Percentiles rank a stretch among this genome's conserved stretches.
These are phyloP conservation scores for Camellia sinensis DNA, from an alignment of 148 eudicot genomes.

Conservation along the genomic window DNA sequence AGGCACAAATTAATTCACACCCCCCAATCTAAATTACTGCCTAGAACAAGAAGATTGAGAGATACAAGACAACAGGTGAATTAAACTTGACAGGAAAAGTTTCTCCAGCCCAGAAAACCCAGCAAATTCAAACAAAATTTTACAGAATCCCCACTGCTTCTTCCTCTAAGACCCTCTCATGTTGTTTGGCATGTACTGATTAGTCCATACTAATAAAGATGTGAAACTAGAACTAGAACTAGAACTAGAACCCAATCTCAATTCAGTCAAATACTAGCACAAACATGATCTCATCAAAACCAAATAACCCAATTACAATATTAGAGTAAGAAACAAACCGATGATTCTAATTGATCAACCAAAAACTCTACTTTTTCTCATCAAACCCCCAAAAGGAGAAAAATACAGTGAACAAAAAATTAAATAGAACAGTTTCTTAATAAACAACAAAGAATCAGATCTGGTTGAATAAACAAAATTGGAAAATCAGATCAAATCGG, in stretches of 20 bases:
- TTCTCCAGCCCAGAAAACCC: not conserved
- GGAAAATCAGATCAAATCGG: too few species aligned
- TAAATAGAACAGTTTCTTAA: too few species aligned
- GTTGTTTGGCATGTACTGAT: not conserved
- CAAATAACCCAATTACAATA: not conserved
- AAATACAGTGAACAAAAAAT: too few species aligned
- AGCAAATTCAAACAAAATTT: not conserved
- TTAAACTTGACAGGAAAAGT: not conserved
- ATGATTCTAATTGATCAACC: not conserved
- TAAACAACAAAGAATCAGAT: too few species aligned
- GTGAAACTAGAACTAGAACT: not conserved
- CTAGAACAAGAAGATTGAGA: not conserved
- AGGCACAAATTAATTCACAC: not conserved
- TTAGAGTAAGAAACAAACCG: not conserved
- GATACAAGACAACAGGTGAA: not conserved
- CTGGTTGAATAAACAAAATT: too few species aligned
- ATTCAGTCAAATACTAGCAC: not conserved
- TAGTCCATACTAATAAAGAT: not conserved
- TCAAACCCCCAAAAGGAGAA: not conserved
- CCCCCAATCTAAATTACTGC: not conserved
- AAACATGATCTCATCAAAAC: not conserved
- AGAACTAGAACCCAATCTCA: not conserved
- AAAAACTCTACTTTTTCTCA: not conserved
- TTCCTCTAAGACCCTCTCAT: constrained; percentile 3
- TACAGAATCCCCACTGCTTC: not conserved